Evolutionary conservation across 106 monocot species (phyloP).

Genomic region (Acorus gramineus): DNA sequence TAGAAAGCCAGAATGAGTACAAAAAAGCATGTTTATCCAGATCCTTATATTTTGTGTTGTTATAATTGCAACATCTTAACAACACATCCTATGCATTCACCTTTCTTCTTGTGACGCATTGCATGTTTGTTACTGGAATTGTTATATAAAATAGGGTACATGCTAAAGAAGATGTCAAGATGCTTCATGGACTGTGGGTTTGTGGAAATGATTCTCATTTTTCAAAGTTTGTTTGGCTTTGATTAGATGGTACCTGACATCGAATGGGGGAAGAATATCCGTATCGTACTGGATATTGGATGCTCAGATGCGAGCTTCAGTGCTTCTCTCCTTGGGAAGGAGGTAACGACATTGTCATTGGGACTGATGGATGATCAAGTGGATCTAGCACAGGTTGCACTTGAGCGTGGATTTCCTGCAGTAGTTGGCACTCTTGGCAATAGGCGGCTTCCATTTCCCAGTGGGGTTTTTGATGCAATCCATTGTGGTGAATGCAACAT

Average conservation of each 20-base stretch:
- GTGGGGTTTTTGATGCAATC: constrained; percentile 84
- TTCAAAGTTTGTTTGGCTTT: constrained; percentile 4
- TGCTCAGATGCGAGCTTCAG: constrained; percentile 49
- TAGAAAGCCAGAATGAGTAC: no score
- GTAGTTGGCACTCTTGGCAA: constrained; percentile 53
- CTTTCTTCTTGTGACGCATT: constrained; percentile 2
- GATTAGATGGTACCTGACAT: constrained; percentile 82
- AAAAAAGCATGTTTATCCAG: no score
- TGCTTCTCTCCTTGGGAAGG: constrained; percentile 54
- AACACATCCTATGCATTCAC: neutral
- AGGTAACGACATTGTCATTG: constrained; percentile 55
- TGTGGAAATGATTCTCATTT: neutral
- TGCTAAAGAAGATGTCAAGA: no score
- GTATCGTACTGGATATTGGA: constrained; percentile 67
- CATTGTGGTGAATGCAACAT: constrained; percentile 81
- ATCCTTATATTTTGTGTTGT: no score
- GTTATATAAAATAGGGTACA: no score
- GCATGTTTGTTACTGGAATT: no score
- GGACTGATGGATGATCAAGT: constrained; percentile 69
- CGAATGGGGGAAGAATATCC: constrained; percentile 93
- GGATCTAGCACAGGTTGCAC: constrained; percentile 64
- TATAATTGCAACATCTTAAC: no score
- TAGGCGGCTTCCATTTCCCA: constrained; percentile 75
- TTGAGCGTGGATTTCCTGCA: constrained; percentile 88
- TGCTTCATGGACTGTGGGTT: no score